Evolutionary conservation across 768 basidiomycete species (phyloP), one percentile per base, ranked within the genome.

Genomic region (Russula foetens): DNA sequence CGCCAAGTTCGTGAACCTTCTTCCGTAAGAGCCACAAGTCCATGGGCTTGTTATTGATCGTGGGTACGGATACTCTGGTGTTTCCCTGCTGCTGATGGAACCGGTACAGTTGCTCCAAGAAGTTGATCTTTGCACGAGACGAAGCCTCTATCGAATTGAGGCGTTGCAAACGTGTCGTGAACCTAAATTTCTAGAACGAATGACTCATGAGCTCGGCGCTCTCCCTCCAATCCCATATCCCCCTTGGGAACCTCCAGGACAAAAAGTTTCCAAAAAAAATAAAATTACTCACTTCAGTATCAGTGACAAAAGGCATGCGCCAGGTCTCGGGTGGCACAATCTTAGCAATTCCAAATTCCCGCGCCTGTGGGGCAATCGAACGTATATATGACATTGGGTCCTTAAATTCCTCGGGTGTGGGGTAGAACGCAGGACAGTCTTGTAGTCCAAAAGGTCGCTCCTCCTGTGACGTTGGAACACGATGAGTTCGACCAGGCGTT

Each of bases 91-190:
- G 95, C 68, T 90, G 88, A 75, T 98, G 97, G 73, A 89, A 99
- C 67, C 92, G 88, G 74, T 95, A 95, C 51, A 99, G 81, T 74
- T 97, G 93, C 72, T 98, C 96, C 66, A 98, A 75, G 75, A 97
- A 98, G 77, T 97, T 98, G 72, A 98, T 76, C 74, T 95, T 97
- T 53, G 97, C 96, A 67, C 97, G 80, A 62, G 94, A 95, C 38
- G 95, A 90, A 17, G 97, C 97, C 75, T 98, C 96, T 66, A 99
- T 92, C 64, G 92, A 94, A 73, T 98, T 98, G 69, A 99, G 79
- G 63, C 90, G 85, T 73, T 97, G 94, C 45, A 98, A 75, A 53
- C 97, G 86, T 53, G 96, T 99, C 75, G 91, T 92, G 77, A 99
- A 99, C 51, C 92, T 89, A 76, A 97, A 98, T 59, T 79, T 80